Evolutionary conservation across 768 basidiomycete species (phyloP).

Genomic region (Serendipita sp.): DNA sequence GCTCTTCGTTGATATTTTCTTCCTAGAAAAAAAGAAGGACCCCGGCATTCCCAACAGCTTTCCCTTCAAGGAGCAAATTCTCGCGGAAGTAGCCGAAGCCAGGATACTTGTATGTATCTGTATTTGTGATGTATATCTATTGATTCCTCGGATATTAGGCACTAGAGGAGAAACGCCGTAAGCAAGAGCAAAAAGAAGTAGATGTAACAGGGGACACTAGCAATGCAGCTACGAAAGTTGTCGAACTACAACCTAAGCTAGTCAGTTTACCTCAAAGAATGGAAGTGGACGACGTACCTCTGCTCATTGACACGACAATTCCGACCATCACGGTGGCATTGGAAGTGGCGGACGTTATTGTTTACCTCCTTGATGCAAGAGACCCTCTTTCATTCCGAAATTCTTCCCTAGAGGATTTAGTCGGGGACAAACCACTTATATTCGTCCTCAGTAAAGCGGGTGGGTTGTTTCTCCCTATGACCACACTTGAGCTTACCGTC

Average conservation of each 20-base stretch:
- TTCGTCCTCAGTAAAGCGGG: conserved; percentile 82
- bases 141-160: conserved; percentile 26
- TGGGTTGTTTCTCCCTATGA: conserved; percentile 22
- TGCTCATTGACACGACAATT: conserved; percentile 45
- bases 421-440: conserved; percentile 31
- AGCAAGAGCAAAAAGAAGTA: conserved; percentile 18
- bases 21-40: conserved; percentile 46
- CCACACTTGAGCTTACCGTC: background rate
- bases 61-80: conserved; percentile 85
- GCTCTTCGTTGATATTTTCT: conserved; percentile 25
- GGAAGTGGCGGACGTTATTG: conserved; percentile 57
- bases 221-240: conserved; percentile 33
- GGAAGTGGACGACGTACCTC: conserved; percentile 36
- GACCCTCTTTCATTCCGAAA: conserved; percentile 65
- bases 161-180: conserved; percentile 54
- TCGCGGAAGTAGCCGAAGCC: conserved; percentile 77
- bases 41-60: conserved; percentile 87
- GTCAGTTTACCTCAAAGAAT: conserved; percentile 10
- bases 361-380: conserved; percentile 70
- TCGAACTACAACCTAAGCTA: conserved; percentile 11
- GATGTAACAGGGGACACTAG: conserved; percentile 17
- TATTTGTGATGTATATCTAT: background rate
- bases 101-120: conserved; percentile 43
- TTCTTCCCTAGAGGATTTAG: conserved; percentile 35
- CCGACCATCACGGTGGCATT: conserved; percentile 49